Conservation (phyloP, 2,329 filamentous ascomycete genomes). For the Hypoxylon sp. region DNA sequence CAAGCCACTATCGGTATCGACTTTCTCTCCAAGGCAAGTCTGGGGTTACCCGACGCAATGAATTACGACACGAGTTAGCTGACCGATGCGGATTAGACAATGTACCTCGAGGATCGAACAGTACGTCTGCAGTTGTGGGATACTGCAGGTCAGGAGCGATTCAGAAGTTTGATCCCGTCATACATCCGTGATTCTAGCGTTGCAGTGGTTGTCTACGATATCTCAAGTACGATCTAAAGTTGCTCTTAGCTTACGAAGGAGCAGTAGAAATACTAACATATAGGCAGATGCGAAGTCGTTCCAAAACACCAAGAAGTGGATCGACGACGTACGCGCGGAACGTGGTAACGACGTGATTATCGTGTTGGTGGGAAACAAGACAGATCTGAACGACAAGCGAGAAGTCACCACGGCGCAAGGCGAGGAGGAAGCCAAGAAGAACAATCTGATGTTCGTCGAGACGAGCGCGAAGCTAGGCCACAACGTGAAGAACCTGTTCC, state of each 20-base stretch:
- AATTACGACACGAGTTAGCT: constrained; percentile 10
- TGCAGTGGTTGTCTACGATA: constrained; percentile 98
- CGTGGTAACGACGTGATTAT: constrained; percentile 99
- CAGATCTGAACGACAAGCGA: constrained; percentile 96
- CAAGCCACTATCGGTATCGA: constrained; percentile 99
- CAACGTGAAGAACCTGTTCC: constrained; percentile 97
- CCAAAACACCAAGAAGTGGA: constrained; percentile 99
- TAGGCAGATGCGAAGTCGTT: constrained; percentile 86
- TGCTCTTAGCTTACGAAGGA: not conserved
- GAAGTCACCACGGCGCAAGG: constrained; percentile 97
- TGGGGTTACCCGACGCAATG: not conserved
- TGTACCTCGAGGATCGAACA: constrained; percentile 99
- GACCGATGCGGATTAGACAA: constrained; percentile 68
- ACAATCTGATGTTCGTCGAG: constrained; percentile 98
- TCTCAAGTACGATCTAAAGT: constrained; percentile 71
- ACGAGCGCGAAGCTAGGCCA: constrained; percentile 97
- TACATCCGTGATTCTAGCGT: constrained; percentile 99
- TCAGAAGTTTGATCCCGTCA: constrained; percentile 94
- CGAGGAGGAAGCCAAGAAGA: constrained; percentile 97
- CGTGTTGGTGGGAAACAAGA: constrained; percentile 98
- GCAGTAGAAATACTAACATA: constrained; percentile 33
- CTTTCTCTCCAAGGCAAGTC: constrained; percentile 90
- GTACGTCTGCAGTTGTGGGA: constrained; percentile 98
- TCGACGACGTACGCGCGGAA: constrained; percentile 96
- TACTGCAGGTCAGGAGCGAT: constrained; percentile 96